Conservation (phyloP, 352 stramenopile genomes). For the Pythium plurisporium region DNA sequence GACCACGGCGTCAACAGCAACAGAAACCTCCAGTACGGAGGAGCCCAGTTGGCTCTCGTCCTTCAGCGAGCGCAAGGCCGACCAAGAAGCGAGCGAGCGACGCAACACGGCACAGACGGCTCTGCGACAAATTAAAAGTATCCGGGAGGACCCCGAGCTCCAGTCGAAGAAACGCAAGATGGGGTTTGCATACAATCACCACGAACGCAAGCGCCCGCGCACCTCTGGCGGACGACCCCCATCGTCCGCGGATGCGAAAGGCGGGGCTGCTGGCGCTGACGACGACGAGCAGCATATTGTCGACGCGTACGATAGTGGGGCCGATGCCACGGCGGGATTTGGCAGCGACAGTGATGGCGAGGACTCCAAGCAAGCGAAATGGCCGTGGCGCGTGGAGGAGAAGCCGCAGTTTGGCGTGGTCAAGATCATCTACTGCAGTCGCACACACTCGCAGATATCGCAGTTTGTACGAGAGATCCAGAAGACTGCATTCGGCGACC, state of each 20-base stretch:
- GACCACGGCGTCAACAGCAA: background rate
- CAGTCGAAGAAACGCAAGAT: conserved; percentile 69
- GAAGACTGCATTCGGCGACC: conserved; percentile 66
- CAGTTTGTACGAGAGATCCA: conserved; percentile 87
- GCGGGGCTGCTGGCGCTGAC: conserved; percentile 1
- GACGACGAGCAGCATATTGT: conserved; percentile 62
- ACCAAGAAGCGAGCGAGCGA: conserved; percentile 38
- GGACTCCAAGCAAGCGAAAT: background rate
- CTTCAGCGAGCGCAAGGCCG: conserved; percentile 47
- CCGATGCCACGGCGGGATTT: conserved; percentile 6
- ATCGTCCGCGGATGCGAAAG: conserved; percentile 1
- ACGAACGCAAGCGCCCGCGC: conserved; percentile 43
- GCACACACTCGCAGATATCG: conserved; percentile 87
- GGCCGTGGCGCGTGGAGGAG: conserved; percentile 11
- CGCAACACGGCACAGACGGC: conserved; percentile 41
- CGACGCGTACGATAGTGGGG: conserved; percentile 67
- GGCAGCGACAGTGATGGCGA: conserved; percentile 44
- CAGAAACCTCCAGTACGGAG: background rate
- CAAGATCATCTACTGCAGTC: conserved; percentile 91
- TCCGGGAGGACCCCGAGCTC: conserved; percentile 41
- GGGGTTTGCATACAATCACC: conserved; percentile 52
- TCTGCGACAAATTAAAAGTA: conserved; percentile 49
- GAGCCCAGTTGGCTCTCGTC: conserved; percentile 37
- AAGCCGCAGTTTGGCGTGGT: conserved; percentile 37
- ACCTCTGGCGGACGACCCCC: conserved; percentile 1